Evolutionary conservation across 257 asterid genomes (phyloP), one percentile per base, ranked within the genome.

Genomic region (Nyctanthes arbortristis): DNA sequence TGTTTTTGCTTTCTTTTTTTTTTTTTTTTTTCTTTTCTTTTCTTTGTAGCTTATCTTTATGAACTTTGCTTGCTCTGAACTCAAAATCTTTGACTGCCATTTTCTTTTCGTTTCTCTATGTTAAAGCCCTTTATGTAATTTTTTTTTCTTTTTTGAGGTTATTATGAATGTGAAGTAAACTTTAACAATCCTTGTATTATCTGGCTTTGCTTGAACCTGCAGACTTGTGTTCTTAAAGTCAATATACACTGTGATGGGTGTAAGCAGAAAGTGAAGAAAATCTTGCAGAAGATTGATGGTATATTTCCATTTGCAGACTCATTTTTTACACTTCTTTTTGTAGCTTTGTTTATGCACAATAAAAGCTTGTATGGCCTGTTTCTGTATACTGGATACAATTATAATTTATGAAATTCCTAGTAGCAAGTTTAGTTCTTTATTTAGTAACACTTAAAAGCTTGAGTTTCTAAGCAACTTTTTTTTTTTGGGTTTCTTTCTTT

Each of bases 171-270:
- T 75, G 73, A 81, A 78, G 81, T 30, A 68, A 71, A 52, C 80
- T 87, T 84, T 77, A 79, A 78, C 52, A n/a, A n/a, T n/a, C n/a
- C n/a, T n/a, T n/a, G n/a, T n/a, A n/a, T n/a, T n/a, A 75, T n/a
- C 62, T 82, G 87, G 71, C 68, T 85, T 81, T 83, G 89, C 88
- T 84, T 86, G 87, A 80, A 37, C 85, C 36, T 78, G 84, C 98
- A 92, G 98, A 92, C 96, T 66, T 92, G 97, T 84, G 98, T 82
- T 14, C 95, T 92, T 35, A 92, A 90, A 76, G 97, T 92, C 88
- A 88, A 88, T 78, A 92, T 92, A 67, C 98, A 92, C 88, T 89
- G 98, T 78, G 98, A 92, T 76, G 98, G 97, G 3, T 92, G 98
- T 78, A 92, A 89, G 79, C 86, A 84, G 5, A 89, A 88, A 78